Base-by-base conservation (phyloP, 1,139 yeast genomes). In the Magnusiomyces tetraspermus region DNA sequence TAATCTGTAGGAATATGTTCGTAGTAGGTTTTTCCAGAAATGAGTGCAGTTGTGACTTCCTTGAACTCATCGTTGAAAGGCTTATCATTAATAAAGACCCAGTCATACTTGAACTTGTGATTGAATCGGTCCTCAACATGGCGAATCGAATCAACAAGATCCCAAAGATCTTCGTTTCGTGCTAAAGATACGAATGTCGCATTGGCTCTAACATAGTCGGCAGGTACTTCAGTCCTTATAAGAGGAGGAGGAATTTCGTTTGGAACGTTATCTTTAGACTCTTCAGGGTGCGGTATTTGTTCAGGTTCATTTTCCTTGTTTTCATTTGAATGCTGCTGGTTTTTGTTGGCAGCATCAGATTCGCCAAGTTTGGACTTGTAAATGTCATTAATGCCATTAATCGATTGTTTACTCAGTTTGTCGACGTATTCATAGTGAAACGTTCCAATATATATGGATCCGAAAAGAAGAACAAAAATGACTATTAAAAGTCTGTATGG, bases 171-270 rank as follows among this genome's bases (percentile, higher is more conserved):
- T 15, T 71, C 65, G 66, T 87, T 85, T 58, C 94, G 73, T 41
- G 86, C 90, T 53, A 88, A 69, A 11, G 89, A 77, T 53, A 86
- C 81, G 60, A 87, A 79, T 0, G 90, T 81, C 2, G 92, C 94
- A 59, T 78, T 80, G 48, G 71, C 78, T 49, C 67, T 69, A 22
- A 50, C 36, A 19, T 54, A 54, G n/a, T 19, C 26, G 4, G 43
- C 17, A 19, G 13, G 24, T 6, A 22, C 43, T 40, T 40, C 43
- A 40, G 24, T 40, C 26, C 8, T 21, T n/a, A 40, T 8, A 8
- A 17, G 17, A 40, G 26, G 17, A 6, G 24, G 10, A 10, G 43
- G 43, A 19, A 21, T 22, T 22, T 21, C 10, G 26, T 21, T 40
- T 3, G 26, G 24, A 19, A 37, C 41, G 8, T 10, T 37, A 6